phyloP scores from a whole-genome alignment of 75 land plant species.

The Adiantum capillusveneris region DNA sequence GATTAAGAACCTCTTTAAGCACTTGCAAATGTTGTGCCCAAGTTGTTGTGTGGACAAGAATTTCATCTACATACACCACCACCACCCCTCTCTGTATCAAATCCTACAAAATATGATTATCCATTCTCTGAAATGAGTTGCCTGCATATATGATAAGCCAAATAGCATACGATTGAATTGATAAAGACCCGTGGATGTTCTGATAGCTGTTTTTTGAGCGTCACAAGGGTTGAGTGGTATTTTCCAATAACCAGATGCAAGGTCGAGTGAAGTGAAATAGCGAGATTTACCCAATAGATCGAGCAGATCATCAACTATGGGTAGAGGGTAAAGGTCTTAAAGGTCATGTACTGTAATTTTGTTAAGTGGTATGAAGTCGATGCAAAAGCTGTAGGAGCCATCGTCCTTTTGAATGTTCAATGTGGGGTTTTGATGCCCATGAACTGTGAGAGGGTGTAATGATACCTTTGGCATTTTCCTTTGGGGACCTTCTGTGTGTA shows the following conservation, averaged over 20 bases:
- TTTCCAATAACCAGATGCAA: too few relatives aligned
- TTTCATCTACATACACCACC: too few relatives aligned
- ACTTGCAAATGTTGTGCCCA: too few relatives aligned
- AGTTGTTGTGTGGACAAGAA: too few relatives aligned
- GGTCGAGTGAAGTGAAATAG: too few relatives aligned
- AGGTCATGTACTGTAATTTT: not conserved
- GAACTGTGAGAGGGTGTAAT: not conserved
- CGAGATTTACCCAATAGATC: slow-evolving; percentile 9
- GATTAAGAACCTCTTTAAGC: too few relatives aligned
- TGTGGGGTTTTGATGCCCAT: not conserved
- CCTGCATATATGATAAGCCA: slow-evolving; percentile 11
- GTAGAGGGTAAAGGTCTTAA: not conserved
- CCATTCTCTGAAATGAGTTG: too few relatives aligned
- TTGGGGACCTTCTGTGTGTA: too few relatives aligned
- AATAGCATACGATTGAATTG: not conserved
- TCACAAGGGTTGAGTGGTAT: not conserved
- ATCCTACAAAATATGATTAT: too few relatives aligned
- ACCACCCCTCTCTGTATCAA: too few relatives aligned
- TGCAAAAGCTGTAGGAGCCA: slow-evolving; percentile 3
- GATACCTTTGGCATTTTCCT: slow-evolving; percentile 1
- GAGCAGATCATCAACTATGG: slow-evolving; percentile 1
- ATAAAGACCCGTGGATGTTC: slow-evolving; percentile 2
- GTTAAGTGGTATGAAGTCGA: not conserved
- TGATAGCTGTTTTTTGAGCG: slow-evolving; percentile 4
- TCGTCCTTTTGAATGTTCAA: slow-evolving; percentile 10